Percentiles rank a stretch among this genome's conserved stretches.
Conservation (phyloP, 768 basidiomycete genomes). For the Ramaria sp. region DNA sequence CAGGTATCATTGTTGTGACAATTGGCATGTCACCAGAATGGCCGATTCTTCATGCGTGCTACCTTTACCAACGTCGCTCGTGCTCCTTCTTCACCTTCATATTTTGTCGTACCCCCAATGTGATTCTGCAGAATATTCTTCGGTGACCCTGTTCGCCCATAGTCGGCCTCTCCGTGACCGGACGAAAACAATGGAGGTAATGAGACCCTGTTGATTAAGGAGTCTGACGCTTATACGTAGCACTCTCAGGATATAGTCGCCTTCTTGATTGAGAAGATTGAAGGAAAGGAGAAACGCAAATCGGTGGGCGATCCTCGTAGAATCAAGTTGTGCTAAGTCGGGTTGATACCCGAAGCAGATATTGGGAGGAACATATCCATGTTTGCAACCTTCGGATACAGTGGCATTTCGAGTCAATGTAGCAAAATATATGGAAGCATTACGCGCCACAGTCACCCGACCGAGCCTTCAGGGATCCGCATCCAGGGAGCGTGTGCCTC, state of each 20-base stretch:
- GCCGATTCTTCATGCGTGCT: background rate
- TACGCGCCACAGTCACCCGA: conserved; percentile 19
- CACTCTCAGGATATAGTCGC: background rate
- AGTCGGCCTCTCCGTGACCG: conserved; percentile 40
- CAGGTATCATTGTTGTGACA: no score
- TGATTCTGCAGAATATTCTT: conserved; percentile 39
- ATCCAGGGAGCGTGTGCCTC: background rate
- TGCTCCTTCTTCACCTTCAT: conserved; percentile 43
- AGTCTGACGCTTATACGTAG: background rate
- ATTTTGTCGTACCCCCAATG: conserved; percentile 39
- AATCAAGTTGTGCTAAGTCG: conserved; percentile 12
- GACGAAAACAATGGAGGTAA: conserved; percentile 43
- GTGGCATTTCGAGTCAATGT: conserved; percentile 41
- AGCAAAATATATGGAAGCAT: conserved; percentile 37
- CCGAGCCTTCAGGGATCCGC: background rate
- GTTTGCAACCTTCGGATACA: conserved; percentile 39
- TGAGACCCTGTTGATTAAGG: conserved; percentile 18
- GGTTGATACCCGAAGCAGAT: conserved; percentile 26
- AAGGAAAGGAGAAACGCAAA: conserved; percentile 23
- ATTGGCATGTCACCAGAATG: background rate
- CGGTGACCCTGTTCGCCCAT: conserved; percentile 34
- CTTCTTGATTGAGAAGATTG: conserved; percentile 37
- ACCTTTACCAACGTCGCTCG: conserved; percentile 29
- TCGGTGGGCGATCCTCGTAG: conserved; percentile 13
- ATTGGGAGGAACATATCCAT: conserved; percentile 37